Evolutionary conservation across 257 asterid species (phyloP).

Genomic region (Ehretia macrophylla): DNA sequence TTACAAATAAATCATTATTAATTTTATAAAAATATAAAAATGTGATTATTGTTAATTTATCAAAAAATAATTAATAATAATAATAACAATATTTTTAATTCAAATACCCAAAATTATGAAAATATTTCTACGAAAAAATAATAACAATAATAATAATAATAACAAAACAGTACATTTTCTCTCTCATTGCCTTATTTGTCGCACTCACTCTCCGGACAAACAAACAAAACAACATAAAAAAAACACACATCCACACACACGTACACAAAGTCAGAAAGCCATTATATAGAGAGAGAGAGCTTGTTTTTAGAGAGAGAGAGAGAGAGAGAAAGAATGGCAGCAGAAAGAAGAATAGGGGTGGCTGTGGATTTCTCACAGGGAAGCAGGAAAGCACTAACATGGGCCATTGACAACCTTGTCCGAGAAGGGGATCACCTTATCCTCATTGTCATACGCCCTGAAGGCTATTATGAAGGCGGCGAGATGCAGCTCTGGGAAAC

Average conservation of each 20-base stretch:
- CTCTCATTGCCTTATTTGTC: not conserved
- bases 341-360: slow-evolving; percentile 63
- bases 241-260: not conserved
- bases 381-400: slow-evolving; percentile 67
- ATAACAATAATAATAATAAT: no score
- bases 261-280: not conserved
- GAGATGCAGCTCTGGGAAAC: slow-evolving; percentile 95
- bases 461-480: slow-evolving; percentile 63
- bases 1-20: no score
- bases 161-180: not conserved
- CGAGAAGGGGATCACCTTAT: slow-evolving; percentile 74
- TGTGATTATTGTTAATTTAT: no score
- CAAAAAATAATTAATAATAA: no score
- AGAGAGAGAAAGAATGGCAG: slow-evolving; percentile 37
- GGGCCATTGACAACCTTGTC: slow-evolving; percentile 64
- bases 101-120: no score
- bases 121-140: no score
- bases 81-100: no score
- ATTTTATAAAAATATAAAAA: no score
- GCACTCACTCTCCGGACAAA: not conserved
- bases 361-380: slow-evolving; percentile 85
- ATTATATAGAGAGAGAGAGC: slow-evolving; percentile 2
- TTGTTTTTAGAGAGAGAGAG: slow-evolving; percentile 2
- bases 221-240: not conserved
- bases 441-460: slow-evolving; percentile 59